These are phyloP conservation scores for Spiraea crenata DNA, from an alignment of 331 rosid genomes.

Conservation along the genomic window DNA sequence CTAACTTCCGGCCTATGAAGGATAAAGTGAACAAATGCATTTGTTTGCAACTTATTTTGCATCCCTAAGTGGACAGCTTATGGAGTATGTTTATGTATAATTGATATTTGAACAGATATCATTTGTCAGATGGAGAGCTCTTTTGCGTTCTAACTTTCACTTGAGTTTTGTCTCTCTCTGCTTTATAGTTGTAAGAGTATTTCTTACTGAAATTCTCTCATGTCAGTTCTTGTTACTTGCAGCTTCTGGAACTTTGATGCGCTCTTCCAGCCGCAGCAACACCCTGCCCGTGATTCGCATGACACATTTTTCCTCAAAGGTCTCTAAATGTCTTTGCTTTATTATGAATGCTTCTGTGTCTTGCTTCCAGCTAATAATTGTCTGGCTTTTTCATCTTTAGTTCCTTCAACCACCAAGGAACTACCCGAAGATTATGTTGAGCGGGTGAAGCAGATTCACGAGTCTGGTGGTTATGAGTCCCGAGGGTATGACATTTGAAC, in stretches of 20 bases:
- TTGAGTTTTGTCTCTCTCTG: not conserved
- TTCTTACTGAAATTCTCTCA: not conserved
- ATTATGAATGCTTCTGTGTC: slow-evolving; percentile 15
- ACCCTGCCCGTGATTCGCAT: slow-evolving; percentile 96
- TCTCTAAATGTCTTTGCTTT: slow-evolving; percentile 24
- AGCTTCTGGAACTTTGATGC: slow-evolving; percentile 97
- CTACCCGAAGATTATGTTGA: slow-evolving; percentile 93
- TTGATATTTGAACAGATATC: no score
- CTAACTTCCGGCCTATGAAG: not conserved
- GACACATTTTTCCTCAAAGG: slow-evolving; percentile 80
- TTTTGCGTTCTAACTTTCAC: no score
- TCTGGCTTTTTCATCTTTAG: slow-evolving; percentile 38
- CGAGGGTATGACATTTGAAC: slow-evolving; percentile 57
- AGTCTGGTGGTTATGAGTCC: slow-evolving; percentile 87
- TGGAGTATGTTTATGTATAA: not conserved
- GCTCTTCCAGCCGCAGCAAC: slow-evolving; percentile 97
- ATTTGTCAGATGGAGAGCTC: no score
- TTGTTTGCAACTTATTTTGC: not conserved
- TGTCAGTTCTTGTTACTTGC: slow-evolving; percentile 32
- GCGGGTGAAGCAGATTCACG: slow-evolving; percentile 81
- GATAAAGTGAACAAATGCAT: not conserved
- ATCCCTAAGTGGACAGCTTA: not conserved
- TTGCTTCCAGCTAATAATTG: slow-evolving; percentile 23
- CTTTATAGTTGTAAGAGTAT: not conserved
- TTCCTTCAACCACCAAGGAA: slow-evolving; percentile 71